Percentiles rank a stretch among this genome's conserved stretches.
phyloP scores from a whole-genome alignment of 768 basidiomycete genomes.

The Tulasnella calospora region DNA sequence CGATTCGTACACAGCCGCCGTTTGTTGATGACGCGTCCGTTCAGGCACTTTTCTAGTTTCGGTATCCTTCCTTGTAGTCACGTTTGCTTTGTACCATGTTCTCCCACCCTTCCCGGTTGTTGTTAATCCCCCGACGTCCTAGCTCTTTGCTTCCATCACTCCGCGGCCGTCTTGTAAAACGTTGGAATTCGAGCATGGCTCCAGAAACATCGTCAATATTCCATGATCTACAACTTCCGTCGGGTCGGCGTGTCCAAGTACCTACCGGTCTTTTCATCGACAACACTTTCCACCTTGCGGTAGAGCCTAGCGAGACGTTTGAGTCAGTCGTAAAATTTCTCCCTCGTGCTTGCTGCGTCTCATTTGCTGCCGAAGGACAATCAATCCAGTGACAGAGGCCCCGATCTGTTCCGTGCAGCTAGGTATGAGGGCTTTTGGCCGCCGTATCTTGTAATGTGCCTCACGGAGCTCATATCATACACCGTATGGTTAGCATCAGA shows the following conservation, averaged over 20 bases:
- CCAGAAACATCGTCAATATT: background rate
- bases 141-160: background rate
- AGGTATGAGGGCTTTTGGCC: conserved; percentile 15
- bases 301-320: conserved; percentile 21
- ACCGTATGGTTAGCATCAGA: conserved; percentile 46
- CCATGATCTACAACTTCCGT: conserved; percentile 14
- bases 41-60: conserved; percentile 31
- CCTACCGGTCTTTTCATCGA: conserved; percentile 28
- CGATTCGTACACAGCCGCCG: conserved; percentile 43
- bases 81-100: background rate
- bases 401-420: conserved; percentile 53
- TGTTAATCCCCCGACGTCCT: background rate
- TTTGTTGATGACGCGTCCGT: conserved; percentile 38
- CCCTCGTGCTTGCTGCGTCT: background rate
- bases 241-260: conserved; percentile 12
- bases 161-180: background rate
- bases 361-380: conserved; percentile 43
- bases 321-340: conserved; percentile 11
- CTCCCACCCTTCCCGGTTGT: background rate
- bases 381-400: conserved; percentile 80
- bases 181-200: background rate
- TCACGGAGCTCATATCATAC: background rate
- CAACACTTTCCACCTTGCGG: conserved; percentile 25
- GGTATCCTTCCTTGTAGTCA: background rate
- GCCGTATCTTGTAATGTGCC: background rate